phyloP scores from a whole-genome alignment of 2,329 filamentous ascomycete species.

The Colletotrichum siamense region DNA sequence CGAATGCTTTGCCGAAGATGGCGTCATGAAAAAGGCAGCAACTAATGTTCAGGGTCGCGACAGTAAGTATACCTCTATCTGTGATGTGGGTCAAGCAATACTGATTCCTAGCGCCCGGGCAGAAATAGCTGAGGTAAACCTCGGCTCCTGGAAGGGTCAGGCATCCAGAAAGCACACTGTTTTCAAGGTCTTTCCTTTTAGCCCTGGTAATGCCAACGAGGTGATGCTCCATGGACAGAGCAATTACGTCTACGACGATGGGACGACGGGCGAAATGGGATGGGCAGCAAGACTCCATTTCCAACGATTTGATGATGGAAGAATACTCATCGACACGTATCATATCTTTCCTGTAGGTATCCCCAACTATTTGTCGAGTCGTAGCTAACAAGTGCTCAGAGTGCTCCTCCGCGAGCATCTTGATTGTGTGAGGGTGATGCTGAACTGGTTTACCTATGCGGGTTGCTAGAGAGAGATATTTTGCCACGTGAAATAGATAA shows the following conservation, averaged over 20 bases:
- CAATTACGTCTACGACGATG: not conserved
- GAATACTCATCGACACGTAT: not conserved
- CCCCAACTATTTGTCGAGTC: rapidly evolving
- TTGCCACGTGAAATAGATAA: not conserved
- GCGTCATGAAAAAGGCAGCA: not conserved
- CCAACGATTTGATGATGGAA: not conserved
- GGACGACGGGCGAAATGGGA: not conserved
- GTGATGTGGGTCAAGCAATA: not conserved
- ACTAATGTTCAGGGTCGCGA: not conserved
- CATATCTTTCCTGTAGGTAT: not conserved
- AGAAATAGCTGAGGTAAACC: not conserved
- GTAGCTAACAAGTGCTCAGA: not conserved
- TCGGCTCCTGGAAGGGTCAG: not conserved
- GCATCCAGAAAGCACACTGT: not conserved
- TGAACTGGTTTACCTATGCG: not conserved
- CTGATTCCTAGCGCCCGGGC: not conserved
- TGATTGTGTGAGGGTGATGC: not conserved
- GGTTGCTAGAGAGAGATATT: not conserved
- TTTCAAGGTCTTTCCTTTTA: not conserved
- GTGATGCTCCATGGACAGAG: not conserved
- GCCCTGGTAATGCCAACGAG: not conserved
- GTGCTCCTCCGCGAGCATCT: not conserved
- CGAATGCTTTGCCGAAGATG: not conserved
- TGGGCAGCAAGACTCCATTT: not conserved
- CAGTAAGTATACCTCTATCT: not conserved